Percentiles rank a stretch among this genome's conserved stretches.
Conservation (phyloP, 2,329 filamentous ascomycete genomes). For the Colletotrichum graminicola region DNA sequence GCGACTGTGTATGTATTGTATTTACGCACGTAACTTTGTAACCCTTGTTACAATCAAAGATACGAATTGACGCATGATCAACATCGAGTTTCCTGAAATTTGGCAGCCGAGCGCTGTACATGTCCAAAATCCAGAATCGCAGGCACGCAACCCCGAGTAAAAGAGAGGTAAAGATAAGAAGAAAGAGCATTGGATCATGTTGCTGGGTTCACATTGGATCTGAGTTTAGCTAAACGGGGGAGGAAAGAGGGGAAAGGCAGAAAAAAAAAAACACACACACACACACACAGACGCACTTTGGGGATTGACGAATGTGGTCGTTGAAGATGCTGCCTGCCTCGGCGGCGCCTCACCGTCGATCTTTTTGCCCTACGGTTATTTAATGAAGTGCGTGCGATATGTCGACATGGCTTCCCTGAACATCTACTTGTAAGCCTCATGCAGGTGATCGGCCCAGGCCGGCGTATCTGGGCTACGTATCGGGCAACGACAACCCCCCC, state of each 20-base stretch:
- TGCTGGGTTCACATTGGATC: not conserved
- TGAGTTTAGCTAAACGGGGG: no score
- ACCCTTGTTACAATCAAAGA: slow-evolving; percentile 21
- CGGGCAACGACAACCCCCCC: not conserved
- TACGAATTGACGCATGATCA: slow-evolving; percentile 16
- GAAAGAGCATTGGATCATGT: not conserved
- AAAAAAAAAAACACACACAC: not conserved
- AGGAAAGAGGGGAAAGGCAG: no score
- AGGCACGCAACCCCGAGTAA: not conserved
- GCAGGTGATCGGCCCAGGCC: slow-evolving; percentile 28
- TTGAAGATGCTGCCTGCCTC: slow-evolving; percentile 14
- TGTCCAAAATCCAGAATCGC: not conserved
- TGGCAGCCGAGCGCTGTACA: not conserved
- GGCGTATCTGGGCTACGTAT: not conserved
- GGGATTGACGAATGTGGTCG: not conserved
- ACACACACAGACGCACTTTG: no score
- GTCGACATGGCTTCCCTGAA: slow-evolving; percentile 6
- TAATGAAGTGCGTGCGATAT: slow-evolving; percentile 2
- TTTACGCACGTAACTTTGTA: slow-evolving; percentile 20
- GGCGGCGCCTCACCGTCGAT: slow-evolving; percentile 38
- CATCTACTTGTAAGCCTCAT: slow-evolving; percentile 29
- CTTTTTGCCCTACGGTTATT: slow-evolving; percentile 39
- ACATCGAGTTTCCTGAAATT: not conserved
- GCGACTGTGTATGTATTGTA: slow-evolving; percentile 11
- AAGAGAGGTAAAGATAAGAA: no score